Evolutionary conservation across 2,329 filamentous ascomycete genomes (phyloP).

Genomic region (Microascus cirrosus): DNA sequence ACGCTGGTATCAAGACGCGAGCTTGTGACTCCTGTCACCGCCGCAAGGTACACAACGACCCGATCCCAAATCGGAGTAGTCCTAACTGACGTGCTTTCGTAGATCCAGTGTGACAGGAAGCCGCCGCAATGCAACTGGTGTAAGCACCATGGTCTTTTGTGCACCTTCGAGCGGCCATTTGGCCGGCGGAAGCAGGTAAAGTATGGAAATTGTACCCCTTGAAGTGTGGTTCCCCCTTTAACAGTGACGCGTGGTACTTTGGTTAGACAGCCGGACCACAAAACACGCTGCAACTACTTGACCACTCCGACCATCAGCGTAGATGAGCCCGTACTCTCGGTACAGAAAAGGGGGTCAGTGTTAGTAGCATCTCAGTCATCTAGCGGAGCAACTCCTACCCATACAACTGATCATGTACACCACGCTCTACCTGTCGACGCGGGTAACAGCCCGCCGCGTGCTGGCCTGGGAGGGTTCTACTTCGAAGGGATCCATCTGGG

Average conservation of each 20-base stretch:
- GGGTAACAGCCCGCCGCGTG: neutral
- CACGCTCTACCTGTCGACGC: neutral
- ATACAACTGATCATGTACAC: neutral
- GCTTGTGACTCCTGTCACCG: neutral
- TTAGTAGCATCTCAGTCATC: too few species aligned
- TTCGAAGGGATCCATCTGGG: neutral
- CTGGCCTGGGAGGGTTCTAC: neutral
- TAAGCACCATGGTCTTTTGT: conserved; percentile 4
- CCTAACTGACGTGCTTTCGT: neutral
- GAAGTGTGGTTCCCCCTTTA: neutral
- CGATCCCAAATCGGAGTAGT: neutral
- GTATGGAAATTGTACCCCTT: neutral
- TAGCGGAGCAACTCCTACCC: neutral
- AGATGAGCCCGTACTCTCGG: too few species aligned
- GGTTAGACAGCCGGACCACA: neutral
- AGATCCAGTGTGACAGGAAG: conserved; percentile 6
- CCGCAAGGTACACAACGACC: neutral
- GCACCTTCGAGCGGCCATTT: conserved; percentile 5
- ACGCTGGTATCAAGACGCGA: neutral
- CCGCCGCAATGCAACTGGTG: conserved; percentile 7
- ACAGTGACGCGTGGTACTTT: neutral
- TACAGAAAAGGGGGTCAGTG: too few species aligned
- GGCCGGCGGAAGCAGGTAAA: neutral
- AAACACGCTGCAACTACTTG: too few species aligned
- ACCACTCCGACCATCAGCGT: too few species aligned